A percentile compares a stretch with the other conserved stretches of the same genome.
These are phyloP conservation scores for Backusella sp. DNA, from an alignment of 192 early-diverging fungal genomes.

Conservation along the genomic window DNA sequence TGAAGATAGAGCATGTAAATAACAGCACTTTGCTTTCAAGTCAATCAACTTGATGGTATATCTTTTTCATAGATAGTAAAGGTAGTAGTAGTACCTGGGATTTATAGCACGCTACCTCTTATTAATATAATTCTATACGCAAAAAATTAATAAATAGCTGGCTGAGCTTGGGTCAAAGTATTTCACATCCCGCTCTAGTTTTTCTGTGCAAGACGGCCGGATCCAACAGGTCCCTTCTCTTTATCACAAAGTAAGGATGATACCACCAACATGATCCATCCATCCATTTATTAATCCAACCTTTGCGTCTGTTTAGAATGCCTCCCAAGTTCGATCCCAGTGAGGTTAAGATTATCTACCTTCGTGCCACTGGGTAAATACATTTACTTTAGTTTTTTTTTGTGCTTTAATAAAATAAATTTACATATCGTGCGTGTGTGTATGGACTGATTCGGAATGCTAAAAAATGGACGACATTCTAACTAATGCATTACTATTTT, in stretches of 20 bases:
- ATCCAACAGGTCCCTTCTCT: constrained; percentile 5
- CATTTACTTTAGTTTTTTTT: constrained; percentile 4
- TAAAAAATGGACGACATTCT: too few species aligned
- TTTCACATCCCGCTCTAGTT: not conserved
- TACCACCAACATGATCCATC: constrained; percentile 14
- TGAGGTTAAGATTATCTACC: constrained; percentile 80
- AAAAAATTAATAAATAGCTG: not conserved
- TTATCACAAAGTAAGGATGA: constrained; percentile 12
- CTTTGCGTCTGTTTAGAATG: constrained; percentile 6
- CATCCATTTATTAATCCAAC: constrained; percentile 21
- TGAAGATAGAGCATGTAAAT: too few species aligned
- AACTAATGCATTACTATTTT: too few species aligned
- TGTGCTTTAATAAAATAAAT: not conserved
- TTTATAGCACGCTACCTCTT: too few species aligned
- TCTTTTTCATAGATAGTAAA: too few species aligned
- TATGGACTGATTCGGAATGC: too few species aligned
- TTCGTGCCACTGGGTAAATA: constrained; percentile 78
- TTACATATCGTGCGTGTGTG: too few species aligned
- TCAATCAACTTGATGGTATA: too few species aligned
- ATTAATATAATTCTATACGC: too few species aligned
- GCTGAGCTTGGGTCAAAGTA: not conserved
- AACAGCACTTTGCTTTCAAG: too few species aligned
- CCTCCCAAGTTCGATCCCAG: constrained; percentile 88
- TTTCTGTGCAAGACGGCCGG: not conserved
- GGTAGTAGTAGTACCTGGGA: too few species aligned